A percentile compares a stretch with the other conserved stretches of the same genome.
These are phyloP conservation scores for Thermothielavioides terrestris DNA, from an alignment of 495 filamentous ascomycete species.

Conservation along the genomic window DNA sequence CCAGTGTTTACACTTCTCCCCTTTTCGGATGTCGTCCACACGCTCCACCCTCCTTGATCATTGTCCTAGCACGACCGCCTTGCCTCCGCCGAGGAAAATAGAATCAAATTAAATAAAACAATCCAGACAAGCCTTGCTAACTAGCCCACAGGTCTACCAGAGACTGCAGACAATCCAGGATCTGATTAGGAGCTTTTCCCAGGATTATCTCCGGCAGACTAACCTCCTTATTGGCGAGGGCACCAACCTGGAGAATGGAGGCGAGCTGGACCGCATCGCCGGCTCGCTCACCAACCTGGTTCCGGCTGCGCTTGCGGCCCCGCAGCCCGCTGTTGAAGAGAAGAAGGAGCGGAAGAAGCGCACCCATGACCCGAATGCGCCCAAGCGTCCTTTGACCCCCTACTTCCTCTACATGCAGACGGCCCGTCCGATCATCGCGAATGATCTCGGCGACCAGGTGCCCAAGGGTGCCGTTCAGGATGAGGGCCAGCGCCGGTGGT, in stretches of 20 bases:
- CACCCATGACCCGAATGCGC: constrained; percentile 82
- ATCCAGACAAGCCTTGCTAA: constrained; percentile 17
- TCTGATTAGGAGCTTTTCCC: constrained; percentile 62
- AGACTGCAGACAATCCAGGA: constrained; percentile 63
- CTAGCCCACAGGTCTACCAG: constrained; percentile 54
- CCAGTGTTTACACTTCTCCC: too few species aligned
- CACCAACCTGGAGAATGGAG: constrained; percentile 38
- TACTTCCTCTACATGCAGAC: constrained; percentile 90
- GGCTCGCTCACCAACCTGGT: constrained; percentile 29
- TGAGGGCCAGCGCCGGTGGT: constrained; percentile 77
- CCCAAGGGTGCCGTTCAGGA: constrained; percentile 72
- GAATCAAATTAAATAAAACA: neutral
- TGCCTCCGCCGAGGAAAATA: too few species aligned
- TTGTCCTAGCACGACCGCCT: too few species aligned
- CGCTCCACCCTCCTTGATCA: too few species aligned
- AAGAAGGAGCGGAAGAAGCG: constrained; percentile 85
- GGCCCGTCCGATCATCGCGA: constrained; percentile 65
- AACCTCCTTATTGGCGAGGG: constrained; percentile 65
- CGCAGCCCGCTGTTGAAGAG: constrained; percentile 42
- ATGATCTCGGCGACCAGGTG: constrained; percentile 59
- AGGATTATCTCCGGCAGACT: constrained; percentile 74
- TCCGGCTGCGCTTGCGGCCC: constrained; percentile 30
- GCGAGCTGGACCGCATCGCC: constrained; percentile 44
- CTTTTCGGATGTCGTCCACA: too few species aligned
- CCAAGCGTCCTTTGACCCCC: constrained; percentile 85